These are phyloP conservation scores for Coniochaeta pulveracea DNA, from an alignment of 2,329 filamentous ascomycete species.

Conservation along the genomic window DNA sequence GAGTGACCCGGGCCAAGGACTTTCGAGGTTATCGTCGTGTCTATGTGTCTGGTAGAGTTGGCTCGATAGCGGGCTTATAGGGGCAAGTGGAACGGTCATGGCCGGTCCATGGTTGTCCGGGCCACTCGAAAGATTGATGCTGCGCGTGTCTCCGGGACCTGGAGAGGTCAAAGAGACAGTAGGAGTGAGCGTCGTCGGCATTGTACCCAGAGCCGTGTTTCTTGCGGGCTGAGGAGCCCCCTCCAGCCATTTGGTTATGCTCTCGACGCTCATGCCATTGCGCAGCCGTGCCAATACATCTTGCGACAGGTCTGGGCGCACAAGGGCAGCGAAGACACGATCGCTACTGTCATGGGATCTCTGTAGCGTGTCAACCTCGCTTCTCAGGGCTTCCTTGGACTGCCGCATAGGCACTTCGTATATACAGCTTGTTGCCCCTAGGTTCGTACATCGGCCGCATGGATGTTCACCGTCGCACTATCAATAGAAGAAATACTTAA, in stretches of 20 bases:
- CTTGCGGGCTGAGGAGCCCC: conserved; percentile 1
- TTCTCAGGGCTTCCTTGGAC: no score
- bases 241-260: conserved; percentile 43
- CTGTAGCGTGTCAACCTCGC: no score
- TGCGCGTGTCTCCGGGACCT: no score
- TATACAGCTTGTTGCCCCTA: no score
- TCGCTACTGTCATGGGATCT: no score
- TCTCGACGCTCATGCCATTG: conserved; percentile 40
- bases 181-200: background rate
- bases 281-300: conserved; percentile 42
- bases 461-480: no score
- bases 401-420: no score
- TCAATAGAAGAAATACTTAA: no score
- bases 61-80: conserved; percentile 19
- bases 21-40: conserved; percentile 29
- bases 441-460: no score
- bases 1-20: conserved; percentile 32
- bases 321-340: conserved; percentile 40
- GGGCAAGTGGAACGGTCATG: no score
- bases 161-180: no score
- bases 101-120: conserved; percentile 5
- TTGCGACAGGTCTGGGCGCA: conserved; percentile 37
- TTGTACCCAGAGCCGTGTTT: background rate
- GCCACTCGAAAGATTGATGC: background rate
- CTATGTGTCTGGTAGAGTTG: conserved; percentile 22